Percentiles rank a stretch among this genome's conserved stretches.
Conservation (phyloP, 495 filamentous ascomycete species). For the Physcia stellaris region DNA sequence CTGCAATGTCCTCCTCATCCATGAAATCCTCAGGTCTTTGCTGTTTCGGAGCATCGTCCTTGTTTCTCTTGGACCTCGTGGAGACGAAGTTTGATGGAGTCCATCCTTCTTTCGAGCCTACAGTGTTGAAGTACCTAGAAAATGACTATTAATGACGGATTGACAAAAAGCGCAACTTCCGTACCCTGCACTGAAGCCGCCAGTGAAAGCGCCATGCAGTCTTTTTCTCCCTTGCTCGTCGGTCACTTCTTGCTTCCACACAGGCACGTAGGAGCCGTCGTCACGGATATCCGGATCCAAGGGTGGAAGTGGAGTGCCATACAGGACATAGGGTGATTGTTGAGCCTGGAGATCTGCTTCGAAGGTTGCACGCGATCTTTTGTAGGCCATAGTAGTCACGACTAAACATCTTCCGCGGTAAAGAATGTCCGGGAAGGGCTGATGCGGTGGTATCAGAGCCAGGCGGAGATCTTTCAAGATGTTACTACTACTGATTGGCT, state of each 20-base stretch:
- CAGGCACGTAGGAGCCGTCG: conserved; percentile 83
- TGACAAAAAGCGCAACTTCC: conserved; percentile 13
- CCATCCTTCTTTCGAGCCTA: conserved; percentile 98
- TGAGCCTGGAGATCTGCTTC: conserved; percentile 63
- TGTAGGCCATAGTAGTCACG: conserved; percentile 80
- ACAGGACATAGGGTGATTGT: conserved; percentile 67
- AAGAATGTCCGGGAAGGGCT: too few relatives aligned
- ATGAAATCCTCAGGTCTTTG: conserved; percentile 86
- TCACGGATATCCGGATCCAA: conserved; percentile 67
- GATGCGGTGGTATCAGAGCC: too few relatives aligned
- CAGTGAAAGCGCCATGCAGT: conserved; percentile 91
- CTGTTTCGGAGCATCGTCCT: conserved; percentile 43
- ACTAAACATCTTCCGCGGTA: too few relatives aligned
- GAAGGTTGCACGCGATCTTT: conserved; percentile 63
- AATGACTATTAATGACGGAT: conserved; percentile 20
- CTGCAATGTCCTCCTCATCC: conserved; percentile 92
- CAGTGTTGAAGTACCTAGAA: conserved; percentile 86
- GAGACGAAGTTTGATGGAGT: conserved; percentile 83
- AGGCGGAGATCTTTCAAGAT: too few relatives aligned
- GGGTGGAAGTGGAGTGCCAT: conserved; percentile 76
- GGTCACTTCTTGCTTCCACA: conserved; percentile 95
- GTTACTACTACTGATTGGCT: too few relatives aligned
- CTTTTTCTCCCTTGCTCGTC: conserved; percentile 88
- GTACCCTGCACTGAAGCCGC: conserved; percentile 92
- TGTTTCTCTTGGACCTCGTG: conserved; percentile 64